These are phyloP conservation scores for Colletotrichum lini DNA, from an alignment of 2,329 filamentous ascomycete species.

Conservation along the genomic window DNA sequence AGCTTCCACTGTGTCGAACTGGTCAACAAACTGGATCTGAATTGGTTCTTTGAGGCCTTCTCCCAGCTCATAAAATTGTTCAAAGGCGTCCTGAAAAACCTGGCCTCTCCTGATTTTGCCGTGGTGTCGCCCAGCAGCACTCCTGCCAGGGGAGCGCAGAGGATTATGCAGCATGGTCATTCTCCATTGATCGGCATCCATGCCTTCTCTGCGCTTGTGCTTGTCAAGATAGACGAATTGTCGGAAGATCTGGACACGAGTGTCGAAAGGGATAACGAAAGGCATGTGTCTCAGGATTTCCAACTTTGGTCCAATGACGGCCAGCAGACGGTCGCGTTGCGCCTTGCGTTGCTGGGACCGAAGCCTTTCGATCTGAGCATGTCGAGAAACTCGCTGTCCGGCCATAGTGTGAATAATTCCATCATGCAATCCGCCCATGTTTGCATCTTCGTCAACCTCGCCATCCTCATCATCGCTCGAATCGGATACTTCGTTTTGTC, in stretches of 20 bases:
- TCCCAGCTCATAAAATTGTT: constrained; percentile 85
- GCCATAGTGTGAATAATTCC: constrained; percentile 55
- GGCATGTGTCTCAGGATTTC: constrained; percentile 97
- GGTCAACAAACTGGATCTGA: constrained; percentile 95
- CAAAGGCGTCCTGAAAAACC: constrained; percentile 88
- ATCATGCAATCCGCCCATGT: constrained; percentile 31
- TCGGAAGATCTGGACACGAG: constrained; percentile 91
- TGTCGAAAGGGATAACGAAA: constrained; percentile 94
- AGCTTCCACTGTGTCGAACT: constrained; percentile 88
- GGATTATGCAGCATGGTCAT: constrained; percentile 43
- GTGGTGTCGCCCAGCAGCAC: constrained; percentile 73
- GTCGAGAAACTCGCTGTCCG: constrained; percentile 73
- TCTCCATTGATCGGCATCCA: constrained; percentile 59
- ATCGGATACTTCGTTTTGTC: constrained; percentile 69
- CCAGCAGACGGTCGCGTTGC: constrained; percentile 79
- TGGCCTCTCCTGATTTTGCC: constrained; percentile 84
- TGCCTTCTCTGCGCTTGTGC: constrained; percentile 75
- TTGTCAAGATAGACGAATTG: constrained; percentile 93
- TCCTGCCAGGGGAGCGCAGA: constrained; percentile 46
- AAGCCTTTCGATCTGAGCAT: constrained; percentile 74
- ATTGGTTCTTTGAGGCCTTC: constrained; percentile 94
- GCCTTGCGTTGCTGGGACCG: constrained; percentile 76
- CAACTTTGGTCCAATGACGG: constrained; percentile 85
- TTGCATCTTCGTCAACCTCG: constrained; percentile 48
- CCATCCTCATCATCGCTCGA: constrained; percentile 53